Percentiles rank a stretch among this genome's conserved stretches.
Evolutionary conservation across 306 rosid genomes (phyloP).

Genomic region (Fragaria nilgerrensis): DNA sequence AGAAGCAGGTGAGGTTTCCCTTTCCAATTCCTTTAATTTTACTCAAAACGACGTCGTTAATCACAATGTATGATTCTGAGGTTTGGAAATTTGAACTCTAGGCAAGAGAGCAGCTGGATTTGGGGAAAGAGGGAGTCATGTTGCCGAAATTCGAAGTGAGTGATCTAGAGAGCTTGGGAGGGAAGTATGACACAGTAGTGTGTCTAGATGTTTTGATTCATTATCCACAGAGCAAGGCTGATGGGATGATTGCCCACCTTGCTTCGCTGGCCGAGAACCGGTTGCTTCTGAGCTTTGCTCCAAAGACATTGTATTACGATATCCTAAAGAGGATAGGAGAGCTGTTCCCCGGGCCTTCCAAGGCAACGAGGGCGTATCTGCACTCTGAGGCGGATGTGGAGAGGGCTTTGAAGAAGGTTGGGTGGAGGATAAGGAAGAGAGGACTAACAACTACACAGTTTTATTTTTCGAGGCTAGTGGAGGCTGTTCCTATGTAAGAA

Average conservation of each 20-base stretch:
- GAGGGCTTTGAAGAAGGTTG: conserved; percentile 70
- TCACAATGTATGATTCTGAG: background rate
- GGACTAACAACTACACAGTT: conserved; percentile 81
- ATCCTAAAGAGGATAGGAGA: conserved; percentile 87
- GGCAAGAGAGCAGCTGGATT: conserved; percentile 65
- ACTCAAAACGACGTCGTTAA: background rate
- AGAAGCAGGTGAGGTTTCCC: conserved; percentile 49
- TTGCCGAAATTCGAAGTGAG: conserved; percentile 78
- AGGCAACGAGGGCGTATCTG: conserved; percentile 94
- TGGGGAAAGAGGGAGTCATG: conserved; percentile 29
- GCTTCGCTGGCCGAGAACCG: conserved; percentile 80
- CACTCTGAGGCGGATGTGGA: conserved; percentile 89
- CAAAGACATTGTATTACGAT: conserved; percentile 79
- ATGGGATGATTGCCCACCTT: conserved; percentile 88
- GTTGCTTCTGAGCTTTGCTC: conserved; percentile 85
- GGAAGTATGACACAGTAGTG: conserved; percentile 69
- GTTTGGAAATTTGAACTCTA: conserved; percentile 5
- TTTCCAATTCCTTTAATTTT: background rate
- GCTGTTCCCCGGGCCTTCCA: conserved; percentile 95
- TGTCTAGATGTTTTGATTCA: conserved; percentile 91
- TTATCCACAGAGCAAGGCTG: conserved; percentile 86
- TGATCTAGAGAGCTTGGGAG: conserved; percentile 86
- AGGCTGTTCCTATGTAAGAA: conserved; percentile 81
- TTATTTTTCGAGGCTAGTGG: conserved; percentile 82
- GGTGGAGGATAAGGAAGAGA: conserved; percentile 79